Evolutionary conservation across 345 rosid genomes (phyloP).

Genomic region (Kernera saxatilis): DNA sequence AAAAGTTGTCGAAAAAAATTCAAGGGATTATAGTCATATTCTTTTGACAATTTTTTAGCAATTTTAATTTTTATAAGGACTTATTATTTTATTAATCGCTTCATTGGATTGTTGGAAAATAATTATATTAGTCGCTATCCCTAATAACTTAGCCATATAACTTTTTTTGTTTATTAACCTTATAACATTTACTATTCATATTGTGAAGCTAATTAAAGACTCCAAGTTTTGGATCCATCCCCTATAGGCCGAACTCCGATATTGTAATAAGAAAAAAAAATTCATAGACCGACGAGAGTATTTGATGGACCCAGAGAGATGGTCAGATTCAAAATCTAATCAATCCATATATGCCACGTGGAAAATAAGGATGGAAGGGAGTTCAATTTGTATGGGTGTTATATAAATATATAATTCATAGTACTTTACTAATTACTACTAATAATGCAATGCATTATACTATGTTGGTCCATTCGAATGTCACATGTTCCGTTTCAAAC

Average conservation of each 20-base stretch:
- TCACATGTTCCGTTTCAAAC: conserved; percentile 1
- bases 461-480: neutral
- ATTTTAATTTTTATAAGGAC: neutral
- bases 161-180: neutral
- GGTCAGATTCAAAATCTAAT: neutral
- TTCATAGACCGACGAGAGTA: neutral
- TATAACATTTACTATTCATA: neutral
- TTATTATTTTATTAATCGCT: neutral
- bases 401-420: neutral
- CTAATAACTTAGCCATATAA: neutral
- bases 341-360: neutral
- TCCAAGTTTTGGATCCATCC: neutral
- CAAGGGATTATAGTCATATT: neutral
- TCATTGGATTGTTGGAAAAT: neutral
- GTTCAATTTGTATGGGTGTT: conserved; percentile 8
- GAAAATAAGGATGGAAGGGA: neutral
- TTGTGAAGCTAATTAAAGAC: neutral
- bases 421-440: neutral
- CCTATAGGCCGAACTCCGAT: neutral
- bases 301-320: neutral
- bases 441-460: conserved; percentile 15
- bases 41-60: neutral
- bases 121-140: neutral
- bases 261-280: neutral
- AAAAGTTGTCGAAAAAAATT: neutral